Evolutionary conservation across 2,329 filamentous ascomycete genomes (phyloP), one percentile per base, ranked within the genome.

Genomic region (Epichloe festucae): DNA sequence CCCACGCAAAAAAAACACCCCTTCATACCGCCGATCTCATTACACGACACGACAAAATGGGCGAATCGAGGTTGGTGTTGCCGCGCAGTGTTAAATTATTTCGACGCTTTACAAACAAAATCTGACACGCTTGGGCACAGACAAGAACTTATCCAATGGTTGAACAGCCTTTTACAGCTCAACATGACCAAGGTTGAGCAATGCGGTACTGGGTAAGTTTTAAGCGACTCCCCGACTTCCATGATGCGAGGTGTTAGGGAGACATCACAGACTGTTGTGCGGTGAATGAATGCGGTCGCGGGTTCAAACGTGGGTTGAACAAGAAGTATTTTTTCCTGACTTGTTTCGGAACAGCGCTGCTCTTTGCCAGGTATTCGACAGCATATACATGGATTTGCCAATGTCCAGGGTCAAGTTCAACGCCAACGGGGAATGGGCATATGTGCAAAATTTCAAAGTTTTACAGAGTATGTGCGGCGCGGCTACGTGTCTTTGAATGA

Each of bases 161-260:
- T 97, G 60, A 98, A 98, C 78, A 91, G 87, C 78, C 86, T 98
- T 56, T 83, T 98, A 49, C 89, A 96, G 75, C 85, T 98, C 65
- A 98, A 97, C 75, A 83, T 98, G 63, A 97, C 87, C 63, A 97
- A 96, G 73, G 89, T 98, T 68, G 93, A 98, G 75, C 93, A 98
- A 78, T 97, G 91, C 70, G 93, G 93, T 69, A 97, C 91, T 65
- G 93, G 91, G 91, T 97, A 57, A 63, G 65, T 67, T 44, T 38
- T n/a, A 15, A 19, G n/a, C 11, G 41, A 15, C 46, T 57, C 54
- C 53, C 51, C 51, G 57, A 54, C 46, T 52, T 40, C 27, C 46
- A 34, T 36, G 36, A 42, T 34, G 19, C 35, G 23, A 34, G 35
- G 35, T 35, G 5, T 34, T 4, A 35, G 15, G 47, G 27, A n/a